Base-by-base conservation (phyloP, 169 alveolate genomes). In the Cystoisospora suis region DNA sequence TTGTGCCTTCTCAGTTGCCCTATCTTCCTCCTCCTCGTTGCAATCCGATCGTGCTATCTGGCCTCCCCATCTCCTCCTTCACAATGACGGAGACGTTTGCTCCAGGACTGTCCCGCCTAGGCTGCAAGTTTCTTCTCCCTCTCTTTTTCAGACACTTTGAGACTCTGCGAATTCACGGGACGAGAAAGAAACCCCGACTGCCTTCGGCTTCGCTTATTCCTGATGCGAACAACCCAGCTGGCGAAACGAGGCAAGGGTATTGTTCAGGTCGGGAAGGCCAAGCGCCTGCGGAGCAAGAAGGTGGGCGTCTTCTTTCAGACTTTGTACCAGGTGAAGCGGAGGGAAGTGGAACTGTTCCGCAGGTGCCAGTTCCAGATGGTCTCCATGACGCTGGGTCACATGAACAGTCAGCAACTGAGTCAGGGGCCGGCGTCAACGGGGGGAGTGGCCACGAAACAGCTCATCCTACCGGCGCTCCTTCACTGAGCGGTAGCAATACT, bases 81-180 rank as follows among this genome's bases (percentile, higher is more conserved):
- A n/a, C 45, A 2, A 23, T 72, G 27, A 46, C 23, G 58, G 83
- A 72, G 56, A 34, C 20, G 3, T 36, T 72, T 9, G 53, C 32
- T n/a, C 91, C 20, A 69, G 81, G 46, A 36, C 77, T 72, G 46
- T 44, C 7, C 40, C 75, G 77, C 27, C 89, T 83, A 32, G 89
- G 89, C 44, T 83, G 89, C 89, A 58, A 59, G 0, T 59, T 5
- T 9, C 65, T 83, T 53, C 65, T 58, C 29, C 89, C 89, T 23
- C 56, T 83, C 34, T 83, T 58, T 45, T 59, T 42, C 89, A 36
- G n/a, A 38, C 20, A 59, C 20, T 40, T 65, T 4, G 89, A 83
- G n/a, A 83, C 89, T 6, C 89, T 83, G 80, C 49, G 89, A 27
- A 42, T 83, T 4, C 79, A 83, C 46, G 89, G 89, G 45, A 23